phyloP scores from a whole-genome alignment of 495 filamentous ascomycete genomes.

The Aspergillus funiculosus region DNA sequence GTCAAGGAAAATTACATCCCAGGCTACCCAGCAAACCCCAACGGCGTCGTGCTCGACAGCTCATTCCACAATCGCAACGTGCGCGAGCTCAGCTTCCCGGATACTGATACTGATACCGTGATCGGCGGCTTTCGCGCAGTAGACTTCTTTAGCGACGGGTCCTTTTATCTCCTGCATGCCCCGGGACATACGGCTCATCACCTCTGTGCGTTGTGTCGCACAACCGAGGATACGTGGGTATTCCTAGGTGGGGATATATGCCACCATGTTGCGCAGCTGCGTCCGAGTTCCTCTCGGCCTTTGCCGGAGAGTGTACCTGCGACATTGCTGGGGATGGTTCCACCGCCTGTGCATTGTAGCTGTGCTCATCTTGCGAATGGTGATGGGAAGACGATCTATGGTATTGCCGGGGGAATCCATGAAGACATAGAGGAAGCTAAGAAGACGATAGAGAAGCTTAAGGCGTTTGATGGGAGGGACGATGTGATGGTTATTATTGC shows the following conservation, averaged over 20 bases:
- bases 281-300: too few species aligned
- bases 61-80: conserved; percentile 5
- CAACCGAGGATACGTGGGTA: conserved; percentile 38
- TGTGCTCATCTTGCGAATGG: too few species aligned
- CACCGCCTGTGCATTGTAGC: too few species aligned
- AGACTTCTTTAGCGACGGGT: conserved; percentile 49
- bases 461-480: conserved; percentile 45
- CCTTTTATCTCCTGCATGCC: conserved; percentile 43
- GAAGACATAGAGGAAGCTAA: too few species aligned
- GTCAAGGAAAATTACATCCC: conserved; percentile 44
- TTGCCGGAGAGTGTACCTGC: too few species aligned
- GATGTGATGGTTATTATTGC: conserved; percentile 49
- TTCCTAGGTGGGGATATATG: conserved; percentile 46
- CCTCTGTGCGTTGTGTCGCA: conserved; percentile 36
- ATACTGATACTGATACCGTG: conserved; percentile 15
- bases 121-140: conserved; percentile 39
- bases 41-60: conserved; percentile 36
- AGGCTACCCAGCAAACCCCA: conserved; percentile 44
- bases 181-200: conserved; percentile 46
- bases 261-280: conserved; percentile 29
- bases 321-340: too few species aligned
- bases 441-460: conserved; percentile 38
- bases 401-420: conserved; percentile 17
- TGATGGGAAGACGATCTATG: conserved; percentile 5
- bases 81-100: conserved; percentile 45